Conservation (phyloP, 2,329 filamentous ascomycete species). For the Berkeleyomyces rouxiae region DNA sequence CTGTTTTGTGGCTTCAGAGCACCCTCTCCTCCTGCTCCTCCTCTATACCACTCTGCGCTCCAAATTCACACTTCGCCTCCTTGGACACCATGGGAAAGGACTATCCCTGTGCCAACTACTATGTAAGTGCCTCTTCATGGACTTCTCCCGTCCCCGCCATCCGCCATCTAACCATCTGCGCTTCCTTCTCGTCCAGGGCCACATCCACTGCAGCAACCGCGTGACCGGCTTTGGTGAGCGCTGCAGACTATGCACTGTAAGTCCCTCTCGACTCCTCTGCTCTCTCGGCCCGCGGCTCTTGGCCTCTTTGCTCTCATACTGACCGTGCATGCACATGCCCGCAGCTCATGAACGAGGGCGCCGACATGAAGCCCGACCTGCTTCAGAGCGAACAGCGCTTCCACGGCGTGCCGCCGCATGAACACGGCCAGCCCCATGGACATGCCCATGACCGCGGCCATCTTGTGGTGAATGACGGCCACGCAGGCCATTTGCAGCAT, state of each 20-base stretch:
- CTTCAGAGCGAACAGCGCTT: constrained; percentile 7
- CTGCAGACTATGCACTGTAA: constrained; percentile 20
- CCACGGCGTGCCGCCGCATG: neutral
- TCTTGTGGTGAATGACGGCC: neutral
- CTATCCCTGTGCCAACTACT: constrained; percentile 22
- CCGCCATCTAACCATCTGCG: neutral
- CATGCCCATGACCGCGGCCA: neutral
- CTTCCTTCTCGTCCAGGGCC: constrained; percentile 16
- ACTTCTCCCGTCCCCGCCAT: neutral
- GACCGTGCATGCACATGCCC: neutral
- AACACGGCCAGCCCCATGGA: neutral
- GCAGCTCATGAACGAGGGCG: constrained; percentile 8
- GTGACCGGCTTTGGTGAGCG: constrained; percentile 20
- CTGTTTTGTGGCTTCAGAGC: neutral
- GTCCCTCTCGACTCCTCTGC: neutral
- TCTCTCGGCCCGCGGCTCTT: neutral
- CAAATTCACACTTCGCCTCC: neutral
- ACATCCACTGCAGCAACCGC: constrained; percentile 20
- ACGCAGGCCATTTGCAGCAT: neutral
- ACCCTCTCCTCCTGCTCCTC: neutral
- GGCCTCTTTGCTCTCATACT: neutral
- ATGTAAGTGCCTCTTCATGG: constrained; percentile 16
- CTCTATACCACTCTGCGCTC: too few relatives aligned
- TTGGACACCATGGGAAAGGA: constrained; percentile 15
- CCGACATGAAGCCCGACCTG: constrained; percentile 5